Evolutionary conservation across 129 eudicot genomes (phyloP).

Genomic region (Flaveria brownii): DNA sequence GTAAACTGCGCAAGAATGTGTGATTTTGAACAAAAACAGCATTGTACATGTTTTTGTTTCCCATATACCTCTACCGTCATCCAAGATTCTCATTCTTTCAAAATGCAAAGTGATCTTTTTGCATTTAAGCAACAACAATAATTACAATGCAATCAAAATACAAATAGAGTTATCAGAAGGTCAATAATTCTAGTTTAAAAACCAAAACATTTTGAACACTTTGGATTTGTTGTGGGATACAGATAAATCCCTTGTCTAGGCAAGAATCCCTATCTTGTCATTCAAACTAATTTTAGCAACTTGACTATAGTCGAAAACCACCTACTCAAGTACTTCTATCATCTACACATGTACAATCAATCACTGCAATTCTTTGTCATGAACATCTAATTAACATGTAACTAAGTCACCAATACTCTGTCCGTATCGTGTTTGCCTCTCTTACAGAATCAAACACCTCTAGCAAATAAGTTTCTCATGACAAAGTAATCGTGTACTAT

Average conservation of each 20-base stretch:
- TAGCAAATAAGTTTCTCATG: not conserved
- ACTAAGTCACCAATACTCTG: not conserved
- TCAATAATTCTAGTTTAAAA: not conserved
- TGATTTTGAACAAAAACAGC: not conserved
- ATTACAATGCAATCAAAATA: not conserved
- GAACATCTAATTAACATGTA: no score
- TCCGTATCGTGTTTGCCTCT: not conserved
- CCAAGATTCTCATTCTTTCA: slow-evolving; percentile 3
- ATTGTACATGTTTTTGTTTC: not conserved
- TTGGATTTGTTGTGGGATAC: not conserved
- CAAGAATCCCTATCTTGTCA: not conserved
- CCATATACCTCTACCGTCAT: not conserved
- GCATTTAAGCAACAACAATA: not conserved
- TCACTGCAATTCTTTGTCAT: no score
- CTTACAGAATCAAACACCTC: not conserved
- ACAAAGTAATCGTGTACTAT: not conserved
- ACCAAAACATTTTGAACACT: not conserved
- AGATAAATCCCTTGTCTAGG: not conserved
- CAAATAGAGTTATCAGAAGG: not conserved
- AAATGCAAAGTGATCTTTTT: not conserved
- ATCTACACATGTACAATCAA: no score
- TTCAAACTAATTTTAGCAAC: not conserved
- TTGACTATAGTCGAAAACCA: not conserved
- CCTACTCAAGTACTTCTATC: not conserved
- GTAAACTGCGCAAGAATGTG: not conserved